Evolutionary conservation across 1,284 basidiomycete genomes (phyloP), one percentile per base, ranked within the genome.

Genomic region (Mycosarcoma maydis): DNA sequence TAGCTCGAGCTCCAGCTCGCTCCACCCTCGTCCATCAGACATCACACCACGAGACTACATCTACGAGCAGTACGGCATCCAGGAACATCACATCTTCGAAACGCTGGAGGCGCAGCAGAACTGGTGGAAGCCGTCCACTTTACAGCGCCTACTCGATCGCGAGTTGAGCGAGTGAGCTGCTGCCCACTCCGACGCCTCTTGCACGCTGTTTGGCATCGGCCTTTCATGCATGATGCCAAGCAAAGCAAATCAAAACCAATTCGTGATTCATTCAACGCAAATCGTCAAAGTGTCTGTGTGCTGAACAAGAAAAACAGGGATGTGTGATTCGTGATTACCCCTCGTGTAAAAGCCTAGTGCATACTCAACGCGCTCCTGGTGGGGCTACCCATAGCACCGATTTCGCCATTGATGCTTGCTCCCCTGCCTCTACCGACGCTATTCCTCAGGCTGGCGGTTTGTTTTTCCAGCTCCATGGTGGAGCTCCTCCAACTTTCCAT

Each of bases 41-140:
- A 8, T 58, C 11, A 26, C 50, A 2, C 78, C 78, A 2, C 19
- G 22, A 3, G 78, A 80, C 58, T 62, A 62, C 58, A 67, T 80
- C 43, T 80, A 77, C 66, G 74, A 74, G 29, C 76, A 78, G 39
- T 80, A 80, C 61, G 58, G 32, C 22, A 72, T 80, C 45, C 56
- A 37, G 19, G 78, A 80, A 43, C 29, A 73, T 11, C 37, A 42
- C 24, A 38, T 80, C 10, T 80, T 80, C 44, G 40, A 46, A 1
- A 61, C 62, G 6, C 60, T 80, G 11, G 59, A 74, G 22, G 73
- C 64, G 10, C 78, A 80, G 55, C 38, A 73, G 6, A 9, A 13
- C 4, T 79, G 76, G 75, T 80, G 77, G 77, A 78, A 76, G 30
- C 72, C 76, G 34, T 61, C 52, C 33, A 79, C 76, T 3, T 37